Conservation (phyloP, 192 early-diverging fungal species). For the Coemansia reversa region DNA sequence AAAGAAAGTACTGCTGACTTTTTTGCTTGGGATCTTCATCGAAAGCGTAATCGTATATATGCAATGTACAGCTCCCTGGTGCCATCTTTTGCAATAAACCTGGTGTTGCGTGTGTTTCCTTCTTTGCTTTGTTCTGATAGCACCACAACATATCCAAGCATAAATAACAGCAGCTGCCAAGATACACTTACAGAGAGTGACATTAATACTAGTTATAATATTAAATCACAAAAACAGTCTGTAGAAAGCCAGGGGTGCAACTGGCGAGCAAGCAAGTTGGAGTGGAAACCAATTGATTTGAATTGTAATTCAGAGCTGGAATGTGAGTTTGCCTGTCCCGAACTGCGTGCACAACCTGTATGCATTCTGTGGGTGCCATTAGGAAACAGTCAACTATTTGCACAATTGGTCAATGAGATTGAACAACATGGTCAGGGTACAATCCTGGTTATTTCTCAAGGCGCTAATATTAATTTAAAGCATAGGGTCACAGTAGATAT, state of each 20-base stretch:
- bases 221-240: too few species aligned
- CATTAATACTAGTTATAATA: too few species aligned
- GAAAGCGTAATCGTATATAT: conserved; percentile 23
- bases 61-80: conserved; percentile 46
- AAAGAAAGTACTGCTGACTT: not conserved
- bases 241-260: too few species aligned
- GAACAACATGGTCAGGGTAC: conserved; percentile 41
- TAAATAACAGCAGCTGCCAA: too few species aligned
- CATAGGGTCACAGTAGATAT: conserved; percentile 21
- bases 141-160: too few species aligned
- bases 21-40: not conserved
- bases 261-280: not conserved
- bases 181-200: too few species aligned
- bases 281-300: not conserved
- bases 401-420: conserved; percentile 18
- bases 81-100: conserved; percentile 10
- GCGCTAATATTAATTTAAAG: conserved; percentile 15
- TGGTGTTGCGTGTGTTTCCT: conserved; percentile 14
- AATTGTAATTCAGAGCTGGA: conserved; percentile 13
- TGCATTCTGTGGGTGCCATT: conserved; percentile 50
- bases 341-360: conserved; percentile 22
- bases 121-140: not conserved
- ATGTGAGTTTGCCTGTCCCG: conserved; percentile 22
- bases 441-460: conserved; percentile 37
- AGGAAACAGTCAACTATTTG: conserved; percentile 22